Percentiles rank a stretch among this genome's conserved stretches.
phyloP scores from a whole-genome alignment of 163 green algal species.

The Scenedesmus sp. region DNA sequence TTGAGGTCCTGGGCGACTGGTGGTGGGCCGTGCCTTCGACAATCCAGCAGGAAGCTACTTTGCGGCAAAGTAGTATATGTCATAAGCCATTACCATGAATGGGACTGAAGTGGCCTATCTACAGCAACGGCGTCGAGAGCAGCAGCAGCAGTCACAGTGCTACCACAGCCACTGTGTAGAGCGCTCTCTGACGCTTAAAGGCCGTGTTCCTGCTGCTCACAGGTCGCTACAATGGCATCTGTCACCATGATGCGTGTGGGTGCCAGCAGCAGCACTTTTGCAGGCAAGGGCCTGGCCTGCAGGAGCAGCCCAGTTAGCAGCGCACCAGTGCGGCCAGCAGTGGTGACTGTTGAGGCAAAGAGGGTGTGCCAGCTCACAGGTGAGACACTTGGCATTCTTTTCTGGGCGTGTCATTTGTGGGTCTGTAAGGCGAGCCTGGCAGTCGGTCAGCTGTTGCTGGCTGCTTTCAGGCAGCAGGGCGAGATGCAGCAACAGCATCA shows the following conservation, averaged over 20 bases:
- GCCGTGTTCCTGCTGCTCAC: not conserved
- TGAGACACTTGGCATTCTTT: slow-evolving; percentile 43
- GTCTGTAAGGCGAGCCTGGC: no score
- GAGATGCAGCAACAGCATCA: not conserved
- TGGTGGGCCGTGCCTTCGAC: not conserved
- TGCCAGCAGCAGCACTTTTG: slow-evolving; percentile 49
- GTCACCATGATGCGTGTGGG: slow-evolving; percentile 28
- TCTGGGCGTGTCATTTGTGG: no score
- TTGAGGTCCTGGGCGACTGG: slow-evolving; percentile 12
- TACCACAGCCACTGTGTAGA: not conserved
- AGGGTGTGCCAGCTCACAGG: slow-evolving; percentile 84
- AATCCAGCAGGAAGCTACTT: not conserved
- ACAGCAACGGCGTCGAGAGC: not conserved
- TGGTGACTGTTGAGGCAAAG: slow-evolving; percentile 64
- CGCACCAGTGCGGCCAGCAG: slow-evolving; percentile 36
- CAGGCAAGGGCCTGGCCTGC: slow-evolving; percentile 42
- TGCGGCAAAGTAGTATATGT: not conserved
- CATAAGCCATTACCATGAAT: not conserved
- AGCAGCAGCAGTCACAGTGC: slow-evolving; percentile 13
- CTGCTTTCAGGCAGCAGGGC: not conserved
- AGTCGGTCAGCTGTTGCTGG: no score
- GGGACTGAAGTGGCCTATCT: not conserved
- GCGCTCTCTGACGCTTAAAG: not conserved
- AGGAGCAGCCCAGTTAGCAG: slow-evolving; percentile 20
- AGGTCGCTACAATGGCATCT: slow-evolving; percentile 37